phyloP scores from a whole-genome alignment of 192 early-diverging fungal genomes.

The Rhizoclosmatium sp. region DNA sequence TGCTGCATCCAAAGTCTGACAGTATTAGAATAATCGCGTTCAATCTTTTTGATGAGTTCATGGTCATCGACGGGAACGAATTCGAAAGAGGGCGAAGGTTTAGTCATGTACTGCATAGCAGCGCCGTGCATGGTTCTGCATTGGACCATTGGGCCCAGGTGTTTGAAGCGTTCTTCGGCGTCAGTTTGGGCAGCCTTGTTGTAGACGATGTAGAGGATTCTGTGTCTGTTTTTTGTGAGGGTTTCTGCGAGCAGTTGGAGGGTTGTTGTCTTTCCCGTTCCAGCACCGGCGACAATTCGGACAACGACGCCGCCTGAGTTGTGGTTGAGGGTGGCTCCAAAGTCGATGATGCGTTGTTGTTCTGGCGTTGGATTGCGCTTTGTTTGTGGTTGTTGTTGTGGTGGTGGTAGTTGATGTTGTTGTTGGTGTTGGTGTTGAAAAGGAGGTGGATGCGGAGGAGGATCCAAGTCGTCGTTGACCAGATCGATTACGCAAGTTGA shows the following conservation, averaged over 20 bases:
- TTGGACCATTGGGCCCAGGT: constrained; percentile 2
- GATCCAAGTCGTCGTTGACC: too few species aligned
- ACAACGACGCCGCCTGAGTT: background rate
- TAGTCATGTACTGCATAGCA: constrained; percentile 5
- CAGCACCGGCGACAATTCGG: constrained; percentile 34
- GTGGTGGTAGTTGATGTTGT: too few species aligned
- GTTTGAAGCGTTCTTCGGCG: constrained; percentile 18
- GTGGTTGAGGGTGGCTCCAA: background rate
- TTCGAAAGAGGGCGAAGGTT: background rate
- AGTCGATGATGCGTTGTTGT: constrained; percentile 20
- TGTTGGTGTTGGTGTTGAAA: too few species aligned
- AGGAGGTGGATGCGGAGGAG: too few species aligned
- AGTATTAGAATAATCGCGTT: constrained; percentile 8
- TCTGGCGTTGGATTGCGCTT: constrained; percentile 12
- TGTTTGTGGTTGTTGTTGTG: too few species aligned
- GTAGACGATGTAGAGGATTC: constrained; percentile 36
- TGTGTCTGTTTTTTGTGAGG: constrained; percentile 15
- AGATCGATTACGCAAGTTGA: too few species aligned
- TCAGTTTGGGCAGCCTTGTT: constrained; percentile 36
- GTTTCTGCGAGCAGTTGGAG: constrained; percentile 27
- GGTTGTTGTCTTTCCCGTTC: constrained; percentile 37
- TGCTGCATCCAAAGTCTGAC: background rate
- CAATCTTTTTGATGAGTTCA: constrained; percentile 9
- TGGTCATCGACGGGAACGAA: constrained; percentile 27
- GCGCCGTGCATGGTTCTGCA: constrained; percentile 38